Conservation (phyloP, 441 rosid genomes). For the Eugenia klotzschiana region DNA sequence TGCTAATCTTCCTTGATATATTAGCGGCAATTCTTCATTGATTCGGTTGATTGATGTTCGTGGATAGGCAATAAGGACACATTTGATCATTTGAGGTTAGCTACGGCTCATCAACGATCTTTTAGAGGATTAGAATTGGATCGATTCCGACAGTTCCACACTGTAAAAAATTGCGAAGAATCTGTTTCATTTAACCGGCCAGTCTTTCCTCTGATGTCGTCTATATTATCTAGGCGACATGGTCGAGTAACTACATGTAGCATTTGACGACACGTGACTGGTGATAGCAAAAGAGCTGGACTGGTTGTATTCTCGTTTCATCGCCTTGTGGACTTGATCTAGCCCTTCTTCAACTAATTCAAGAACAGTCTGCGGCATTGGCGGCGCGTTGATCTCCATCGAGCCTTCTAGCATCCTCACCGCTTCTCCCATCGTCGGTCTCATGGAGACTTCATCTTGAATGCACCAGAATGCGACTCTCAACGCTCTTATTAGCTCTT, state of each 20-base stretch:
- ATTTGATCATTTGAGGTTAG: not conserved
- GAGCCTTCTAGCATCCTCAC: conserved; percentile 76
- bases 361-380: conserved; percentile 77
- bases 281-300: conserved; percentile 37
- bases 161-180: not conserved
- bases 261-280: conserved; percentile 30
- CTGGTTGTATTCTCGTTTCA: conserved; percentile 55
- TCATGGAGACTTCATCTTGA: conserved; percentile 56
- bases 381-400: conserved; percentile 35
- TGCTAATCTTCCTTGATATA: too few relatives aligned
- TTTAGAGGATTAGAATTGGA: not conserved
- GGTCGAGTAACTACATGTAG: conserved; percentile 71
- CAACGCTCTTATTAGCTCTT: conserved; percentile 46
- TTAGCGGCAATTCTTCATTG: too few relatives aligned
- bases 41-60: not conserved
- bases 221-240: conserved; percentile 68
- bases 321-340: conserved; percentile 64
- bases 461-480: conserved; percentile 85
- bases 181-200: not conserved
- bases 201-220: not conserved
- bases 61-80: not conserved
- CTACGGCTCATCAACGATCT: not conserved
- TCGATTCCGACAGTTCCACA: not conserved
- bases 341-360: conserved; percentile 76
- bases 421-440: conserved; percentile 89